Conservation (phyloP, 140 eudicot species). For the Stevia rebaudiana region DNA sequence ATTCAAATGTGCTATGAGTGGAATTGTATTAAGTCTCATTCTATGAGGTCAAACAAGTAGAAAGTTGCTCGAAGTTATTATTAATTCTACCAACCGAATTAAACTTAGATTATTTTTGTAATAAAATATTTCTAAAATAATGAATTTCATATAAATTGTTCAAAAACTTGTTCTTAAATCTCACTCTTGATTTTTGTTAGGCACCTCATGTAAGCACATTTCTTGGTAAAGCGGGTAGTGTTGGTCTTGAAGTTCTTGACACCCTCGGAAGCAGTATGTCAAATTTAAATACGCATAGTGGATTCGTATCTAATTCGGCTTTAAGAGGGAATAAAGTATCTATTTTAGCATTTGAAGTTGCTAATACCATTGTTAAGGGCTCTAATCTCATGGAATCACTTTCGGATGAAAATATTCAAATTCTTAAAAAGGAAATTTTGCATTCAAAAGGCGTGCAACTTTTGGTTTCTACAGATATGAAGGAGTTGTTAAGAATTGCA, state of each 20-base stretch:
- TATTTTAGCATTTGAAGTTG: conserved; percentile 90
- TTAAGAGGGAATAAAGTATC: conserved; percentile 62
- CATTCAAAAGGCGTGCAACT: conserved; percentile 70
- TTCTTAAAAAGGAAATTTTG: conserved; percentile 62
- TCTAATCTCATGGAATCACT: conserved; percentile 77
- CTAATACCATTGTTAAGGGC: conserved; percentile 84
- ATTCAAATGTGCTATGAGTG: background rate
- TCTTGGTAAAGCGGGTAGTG: conserved; percentile 84
- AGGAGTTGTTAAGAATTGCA: conserved; percentile 69
- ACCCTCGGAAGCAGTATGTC: conserved; percentile 85
- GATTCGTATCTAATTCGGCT: conserved; percentile 61
- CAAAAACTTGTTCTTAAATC: background rate
- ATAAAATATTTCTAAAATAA: background rate
- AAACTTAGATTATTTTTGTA: background rate
- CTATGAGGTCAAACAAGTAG: background rate
- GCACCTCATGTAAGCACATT: conserved; percentile 65
- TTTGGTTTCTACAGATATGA: conserved; percentile 77
- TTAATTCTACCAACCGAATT: background rate
- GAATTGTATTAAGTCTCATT: background rate
- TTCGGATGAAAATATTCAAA: conserved; percentile 62
- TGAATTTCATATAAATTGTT: background rate
- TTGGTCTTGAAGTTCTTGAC: conserved; percentile 79
- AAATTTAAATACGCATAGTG: conserved; percentile 55
- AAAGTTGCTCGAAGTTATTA: background rate
- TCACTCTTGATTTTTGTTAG: conserved; percentile 17